Conservation (phyloP, 2,329 filamentous ascomycete species). For the Exophiala bonariae region DNA sequence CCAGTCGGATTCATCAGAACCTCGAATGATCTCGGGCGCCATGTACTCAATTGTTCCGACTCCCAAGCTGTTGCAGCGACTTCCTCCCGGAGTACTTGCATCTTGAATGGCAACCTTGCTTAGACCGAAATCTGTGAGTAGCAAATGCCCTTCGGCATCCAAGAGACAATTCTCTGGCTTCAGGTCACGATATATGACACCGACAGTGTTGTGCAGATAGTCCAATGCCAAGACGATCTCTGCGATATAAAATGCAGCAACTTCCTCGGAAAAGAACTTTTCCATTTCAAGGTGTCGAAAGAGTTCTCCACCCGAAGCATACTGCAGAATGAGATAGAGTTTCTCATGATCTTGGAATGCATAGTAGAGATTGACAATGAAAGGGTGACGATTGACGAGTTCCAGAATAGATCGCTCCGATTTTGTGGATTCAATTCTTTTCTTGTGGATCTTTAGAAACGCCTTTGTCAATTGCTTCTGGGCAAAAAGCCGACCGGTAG, state of each 20-base stretch:
- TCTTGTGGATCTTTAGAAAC: conserved; percentile 90
- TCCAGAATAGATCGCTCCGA: conserved; percentile 94
- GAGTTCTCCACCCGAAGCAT: conserved; percentile 93
- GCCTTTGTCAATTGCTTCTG: conserved; percentile 99
- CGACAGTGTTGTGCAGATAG: conserved; percentile 86
- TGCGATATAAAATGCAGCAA: conserved; percentile 95
- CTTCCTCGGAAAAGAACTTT: conserved; percentile 89
- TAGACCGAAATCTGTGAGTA: conserved; percentile 94
- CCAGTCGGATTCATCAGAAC: conserved; percentile 55
- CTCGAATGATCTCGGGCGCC: conserved; percentile 91
- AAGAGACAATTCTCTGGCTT: conserved; percentile 98
- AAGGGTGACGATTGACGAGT: conserved; percentile 93
- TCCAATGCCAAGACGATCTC: conserved; percentile 94
- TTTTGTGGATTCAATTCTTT: conserved; percentile 94
- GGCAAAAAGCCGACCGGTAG: conserved; percentile 85
- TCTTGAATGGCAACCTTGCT: conserved; percentile 88
- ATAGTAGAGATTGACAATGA: conserved; percentile 97
- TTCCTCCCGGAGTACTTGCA: conserved; percentile 51
- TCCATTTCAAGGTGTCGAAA: conserved; percentile 94
- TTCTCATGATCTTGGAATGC: conserved; percentile 98
- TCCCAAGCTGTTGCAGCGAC: conserved; percentile 75
- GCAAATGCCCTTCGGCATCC: conserved; percentile 84
- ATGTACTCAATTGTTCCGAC: conserved; percentile 98
- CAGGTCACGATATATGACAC: conserved; percentile 92
- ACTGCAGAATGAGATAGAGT: conserved; percentile 95